A percentile compares a stretch with the other conserved stretches of the same genome.
phyloP scores from a whole-genome alignment of 176 grass and related monocot genomes.

The Aechmea fasciata region DNA sequence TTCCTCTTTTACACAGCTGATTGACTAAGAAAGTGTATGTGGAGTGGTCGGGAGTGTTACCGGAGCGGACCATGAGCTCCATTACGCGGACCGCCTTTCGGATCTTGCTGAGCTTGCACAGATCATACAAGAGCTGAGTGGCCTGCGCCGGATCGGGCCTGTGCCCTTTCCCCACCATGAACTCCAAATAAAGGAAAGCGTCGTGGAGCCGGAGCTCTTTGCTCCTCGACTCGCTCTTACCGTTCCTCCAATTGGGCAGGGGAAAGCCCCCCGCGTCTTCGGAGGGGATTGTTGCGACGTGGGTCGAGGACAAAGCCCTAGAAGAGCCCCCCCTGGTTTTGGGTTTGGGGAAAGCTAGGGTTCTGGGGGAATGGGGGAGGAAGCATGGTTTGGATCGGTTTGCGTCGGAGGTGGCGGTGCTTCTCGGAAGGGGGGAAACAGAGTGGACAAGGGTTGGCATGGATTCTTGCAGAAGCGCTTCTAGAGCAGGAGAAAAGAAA shows the following conservation, averaged over 20 bases:
- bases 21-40: constrained; percentile 22
- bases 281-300: background rate
- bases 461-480: background rate
- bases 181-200: constrained; percentile 16
- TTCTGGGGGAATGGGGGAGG: background rate
- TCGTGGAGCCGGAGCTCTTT: constrained; percentile 16
- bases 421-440: background rate
- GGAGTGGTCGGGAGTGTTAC: constrained; percentile 6
- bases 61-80: constrained; percentile 16
- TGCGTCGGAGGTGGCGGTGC: background rate
- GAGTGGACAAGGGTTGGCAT: background rate
- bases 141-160: constrained; percentile 19
- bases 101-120: constrained; percentile 16
- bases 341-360: background rate
- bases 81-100: constrained; percentile 19
- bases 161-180: constrained; percentile 16
- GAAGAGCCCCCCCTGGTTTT: background rate
- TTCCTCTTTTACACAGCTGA: constrained; percentile 23
- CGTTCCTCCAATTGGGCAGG: constrained; percentile 16
- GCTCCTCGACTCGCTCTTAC: constrained; percentile 6
- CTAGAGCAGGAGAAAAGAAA: background rate
- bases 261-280: background rate
- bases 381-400: background rate
- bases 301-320: constrained; percentile 5
- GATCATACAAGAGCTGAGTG: constrained; percentile 24